Conservation (phyloP, 495 filamentous ascomycete species). For the Penicillium goetzii region DNA sequence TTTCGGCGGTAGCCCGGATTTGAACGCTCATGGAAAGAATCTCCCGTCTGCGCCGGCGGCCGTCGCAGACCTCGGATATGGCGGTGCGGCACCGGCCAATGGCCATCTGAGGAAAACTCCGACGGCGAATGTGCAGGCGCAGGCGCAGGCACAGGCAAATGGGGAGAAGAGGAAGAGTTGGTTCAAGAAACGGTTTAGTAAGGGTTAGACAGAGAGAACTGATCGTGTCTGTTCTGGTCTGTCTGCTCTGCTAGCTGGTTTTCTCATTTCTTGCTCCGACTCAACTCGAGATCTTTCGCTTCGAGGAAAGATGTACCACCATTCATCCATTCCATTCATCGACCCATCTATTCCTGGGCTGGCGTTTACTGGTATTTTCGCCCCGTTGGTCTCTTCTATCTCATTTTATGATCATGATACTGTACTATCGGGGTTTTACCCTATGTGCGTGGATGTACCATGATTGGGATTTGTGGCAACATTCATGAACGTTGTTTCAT, state of each 20-base stretch:
- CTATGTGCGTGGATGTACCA: neutral
- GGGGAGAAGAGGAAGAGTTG: conserved; percentile 84
- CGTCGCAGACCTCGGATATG: conserved; percentile 25
- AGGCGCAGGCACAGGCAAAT: conserved; percentile 5
- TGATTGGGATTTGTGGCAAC: neutral
- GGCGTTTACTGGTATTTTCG: neutral
- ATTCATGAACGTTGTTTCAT: neutral
- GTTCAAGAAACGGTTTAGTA: conserved; percentile 84
- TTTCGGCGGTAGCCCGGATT: conserved; percentile 47
- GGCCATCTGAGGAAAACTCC: conserved; percentile 30
- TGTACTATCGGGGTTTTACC: neutral
- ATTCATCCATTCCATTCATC: conserved; percentile 11
- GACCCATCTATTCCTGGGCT: conserved; percentile 1
- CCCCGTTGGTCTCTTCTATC: neutral
- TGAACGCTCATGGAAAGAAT: conserved; percentile 16
- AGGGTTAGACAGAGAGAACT: conserved; percentile 37
- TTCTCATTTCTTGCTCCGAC: neutral
- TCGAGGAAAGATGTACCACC: conserved; percentile 14
- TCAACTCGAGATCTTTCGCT: conserved; percentile 8
- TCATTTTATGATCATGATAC: neutral
- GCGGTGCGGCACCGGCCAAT: conserved; percentile 34
- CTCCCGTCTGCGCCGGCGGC: conserved; percentile 12
- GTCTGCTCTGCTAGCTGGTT: neutral
- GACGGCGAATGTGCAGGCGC: conserved; percentile 18
- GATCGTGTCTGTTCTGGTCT: neutral